Base-by-base conservation (phyloP, 306 rosid species). In the Cajanus cajan region DNA sequence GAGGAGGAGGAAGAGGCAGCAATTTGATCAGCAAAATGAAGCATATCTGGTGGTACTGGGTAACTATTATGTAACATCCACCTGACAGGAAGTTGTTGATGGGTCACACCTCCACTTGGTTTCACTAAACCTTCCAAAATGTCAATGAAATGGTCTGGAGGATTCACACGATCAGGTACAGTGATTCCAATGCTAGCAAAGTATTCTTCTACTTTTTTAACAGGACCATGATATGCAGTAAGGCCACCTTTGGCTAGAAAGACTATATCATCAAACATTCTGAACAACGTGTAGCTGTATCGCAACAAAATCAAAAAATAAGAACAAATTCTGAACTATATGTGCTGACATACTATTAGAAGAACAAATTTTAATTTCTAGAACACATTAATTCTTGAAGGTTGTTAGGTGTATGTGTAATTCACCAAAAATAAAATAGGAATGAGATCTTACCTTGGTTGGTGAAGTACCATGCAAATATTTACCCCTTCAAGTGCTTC, bases 31-130 rank as follows among this genome's bases (percentile, higher is more conserved):
- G 85, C 82, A 47, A 34, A 73, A 80, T 89, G 92, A 82, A 90
- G 91, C 93, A 92, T 82, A 80, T 92, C 97, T 8, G 89, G 85
- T 16, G 97, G 97, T 47, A 92, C 83, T 12, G 91, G 58, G 70
- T 92, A 92, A 66, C 94, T 91, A 51, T 92, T 92, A 79, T 92
- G 94, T 73, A 90, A 88, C 97, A 92, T 92, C 97, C 97, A 92
- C 71, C 92, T 85, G 25, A 92, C 89, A 8, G 97, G 97, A 68
- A 92, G 93, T 63, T 92, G 89, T 74, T 92, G 77, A 68, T 77
- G 71, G 39, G 84, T 85, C 68, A 90, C 97, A 48, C 84, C 82
- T 18, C 86, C 43, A 68, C 24, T 55, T 87, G 91, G 88, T 67
- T 86, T 92, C 81, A 84, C 97, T 58, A 92, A 64, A 48, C 97